phyloP scores from a whole-genome alignment of 495 filamentous ascomycete species.

The Neurospora sp. region DNA sequence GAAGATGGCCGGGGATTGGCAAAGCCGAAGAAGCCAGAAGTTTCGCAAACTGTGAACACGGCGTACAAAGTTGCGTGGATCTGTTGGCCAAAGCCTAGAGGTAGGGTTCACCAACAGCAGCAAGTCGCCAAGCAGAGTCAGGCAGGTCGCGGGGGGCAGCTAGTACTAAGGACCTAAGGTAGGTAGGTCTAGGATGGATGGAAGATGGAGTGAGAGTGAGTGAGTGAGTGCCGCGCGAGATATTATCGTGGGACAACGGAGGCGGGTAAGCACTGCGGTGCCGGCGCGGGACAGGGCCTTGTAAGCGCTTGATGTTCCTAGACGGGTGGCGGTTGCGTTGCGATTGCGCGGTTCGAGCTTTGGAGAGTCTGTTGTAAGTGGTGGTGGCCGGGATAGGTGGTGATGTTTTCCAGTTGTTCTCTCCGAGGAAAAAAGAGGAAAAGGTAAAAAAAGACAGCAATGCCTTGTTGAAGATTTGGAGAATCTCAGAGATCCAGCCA shows the following conservation, averaged over 20 bases:
- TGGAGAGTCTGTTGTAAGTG: neutral
- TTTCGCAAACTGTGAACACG: neutral
- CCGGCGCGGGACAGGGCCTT: neutral
- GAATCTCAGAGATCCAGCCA: neutral
- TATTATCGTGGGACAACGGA: slow-evolving; percentile 13
- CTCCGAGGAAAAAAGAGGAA: neutral
- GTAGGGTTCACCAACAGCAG: neutral
- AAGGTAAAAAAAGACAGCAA: neutral
- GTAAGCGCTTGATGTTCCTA: neutral
- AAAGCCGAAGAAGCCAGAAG: neutral
- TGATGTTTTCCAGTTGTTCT: neutral
- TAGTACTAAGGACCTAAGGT: neutral
- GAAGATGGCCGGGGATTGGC: neutral
- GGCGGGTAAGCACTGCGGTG: slow-evolving; percentile 2
- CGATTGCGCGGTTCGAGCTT: neutral
- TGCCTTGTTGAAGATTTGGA: neutral
- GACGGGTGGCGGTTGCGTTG: neutral
- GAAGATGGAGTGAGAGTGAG: neutral
- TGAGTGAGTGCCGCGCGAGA: slow-evolving; percentile 1
- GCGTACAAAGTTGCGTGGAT: neutral
- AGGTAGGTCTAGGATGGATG: neutral
- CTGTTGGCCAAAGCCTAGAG: neutral
- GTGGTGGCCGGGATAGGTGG: neutral
- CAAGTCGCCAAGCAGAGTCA: neutral
- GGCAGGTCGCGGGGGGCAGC: neutral